A percentile compares a stretch with the other conserved stretches of the same genome.
Conservation (phyloP, 2,329 filamentous ascomycete species). For the Dactylonectria macrodidyma region DNA sequence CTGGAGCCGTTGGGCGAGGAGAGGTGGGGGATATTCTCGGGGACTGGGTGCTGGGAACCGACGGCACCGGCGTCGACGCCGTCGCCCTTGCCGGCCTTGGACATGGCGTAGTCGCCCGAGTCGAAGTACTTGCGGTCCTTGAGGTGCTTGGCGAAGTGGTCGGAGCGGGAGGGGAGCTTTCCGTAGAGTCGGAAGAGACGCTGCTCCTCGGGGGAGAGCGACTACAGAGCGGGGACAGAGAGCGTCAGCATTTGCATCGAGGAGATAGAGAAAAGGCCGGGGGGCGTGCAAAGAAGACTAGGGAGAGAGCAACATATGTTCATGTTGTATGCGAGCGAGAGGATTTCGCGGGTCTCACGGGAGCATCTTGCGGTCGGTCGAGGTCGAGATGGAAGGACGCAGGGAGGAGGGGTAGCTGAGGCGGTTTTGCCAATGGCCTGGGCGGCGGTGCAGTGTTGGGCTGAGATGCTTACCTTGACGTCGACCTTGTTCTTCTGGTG, state of each 20-base stretch:
- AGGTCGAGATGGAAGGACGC: conserved; percentile 24
- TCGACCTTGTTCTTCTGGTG: conserved; percentile 99
- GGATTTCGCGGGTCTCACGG: not conserved
- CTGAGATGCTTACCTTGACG: conserved; percentile 80
- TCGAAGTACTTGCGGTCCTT: conserved; percentile 99
- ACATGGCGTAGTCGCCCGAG: conserved; percentile 95
- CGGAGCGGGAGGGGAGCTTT: conserved; percentile 96
- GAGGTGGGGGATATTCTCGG: conserved; percentile 94
- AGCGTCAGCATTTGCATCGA: conserved; percentile 38
- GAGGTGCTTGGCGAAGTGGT: conserved; percentile 97
- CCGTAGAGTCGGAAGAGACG: conserved; percentile 97
- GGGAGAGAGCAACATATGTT: conserved; percentile 8
- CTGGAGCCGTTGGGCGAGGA: conserved; percentile 70
- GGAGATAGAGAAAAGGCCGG: conserved; percentile 9
- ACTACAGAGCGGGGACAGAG: conserved; percentile 65
- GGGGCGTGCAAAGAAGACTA: conserved; percentile 6
- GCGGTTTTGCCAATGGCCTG: conserved; percentile 35
- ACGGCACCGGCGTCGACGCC: conserved; percentile 94
- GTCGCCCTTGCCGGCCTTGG: conserved; percentile 96
- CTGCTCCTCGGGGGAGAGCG: conserved; percentile 94
- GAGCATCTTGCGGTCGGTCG: conserved; percentile 5
- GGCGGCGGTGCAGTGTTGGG: conserved; percentile 22
- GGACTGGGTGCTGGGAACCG: conserved; percentile 93
- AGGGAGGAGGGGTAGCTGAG: conserved; percentile 33
- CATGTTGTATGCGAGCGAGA: conserved; percentile 15